Evolutionary conservation across 352 stramenopile species (phyloP), one percentile per base, ranked within the genome.

Genomic region (Blastocystis sp.): DNA sequence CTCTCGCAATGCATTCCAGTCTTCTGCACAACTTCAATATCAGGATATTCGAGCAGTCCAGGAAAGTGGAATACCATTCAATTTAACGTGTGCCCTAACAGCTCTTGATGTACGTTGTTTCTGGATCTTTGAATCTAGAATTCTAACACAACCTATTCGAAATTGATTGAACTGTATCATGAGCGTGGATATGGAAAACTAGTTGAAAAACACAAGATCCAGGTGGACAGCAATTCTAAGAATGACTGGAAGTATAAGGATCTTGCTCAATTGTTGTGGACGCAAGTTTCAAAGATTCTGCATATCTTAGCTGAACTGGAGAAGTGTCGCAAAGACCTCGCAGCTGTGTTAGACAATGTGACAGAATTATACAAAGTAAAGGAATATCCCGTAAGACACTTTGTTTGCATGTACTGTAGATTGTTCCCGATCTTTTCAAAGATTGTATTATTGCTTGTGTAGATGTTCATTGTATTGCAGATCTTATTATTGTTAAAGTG

Each of bases 391-490:
- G 69, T 80, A 42, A 9, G 0, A 7, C 19, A 24, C 46, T 35
- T 27, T n/a, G 7, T 59, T 43, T 0, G 5, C 42, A 14, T 11
- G 6, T 16, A 35, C 0, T 27, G 9, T 59, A 80, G 69, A 80
- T 80, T 37, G 29, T 80, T 32, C 69, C 69, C 27, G 69, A 80
- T 29, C 43, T 80, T 11, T 19, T 80, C 35, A 80, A 80, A 35
- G 69, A 80, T 35, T 29, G 37, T 57, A 32, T 80, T 24, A 32
- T 80, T 5, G 27, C 37, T 7, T 39, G 24, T 37, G 49, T 80
- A 29, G 69, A 80, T 32, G 35, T 57, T 39, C 37, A 42, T 42
- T 52, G 59, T 9, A 39, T 80, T 21, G 46, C 51, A 9, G 69
- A 80, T 63, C 69, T 80, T 56, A 19, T 80, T 32, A 49, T 80